phyloP scores from a whole-genome alignment of 1,284 basidiomycete genomes.

The Tilletia horrida region DNA sequence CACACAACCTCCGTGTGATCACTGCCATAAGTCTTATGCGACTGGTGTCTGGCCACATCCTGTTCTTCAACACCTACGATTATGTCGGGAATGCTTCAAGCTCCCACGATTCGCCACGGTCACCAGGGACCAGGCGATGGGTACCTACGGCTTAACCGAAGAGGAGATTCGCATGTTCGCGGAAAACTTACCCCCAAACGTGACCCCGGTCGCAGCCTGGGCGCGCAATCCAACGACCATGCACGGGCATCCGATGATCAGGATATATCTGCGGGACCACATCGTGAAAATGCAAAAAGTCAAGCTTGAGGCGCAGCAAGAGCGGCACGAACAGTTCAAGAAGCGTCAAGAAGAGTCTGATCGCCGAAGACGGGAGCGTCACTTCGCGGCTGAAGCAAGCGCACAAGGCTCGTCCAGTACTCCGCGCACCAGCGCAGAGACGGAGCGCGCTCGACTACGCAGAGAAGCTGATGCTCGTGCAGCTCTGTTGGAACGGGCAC shows the following conservation, averaged over 20 bases:
- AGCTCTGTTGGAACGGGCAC: conserved; percentile 3
- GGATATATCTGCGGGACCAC: conserved; percentile 1
- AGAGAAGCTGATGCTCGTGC: conserved; percentile 13
- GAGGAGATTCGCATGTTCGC: conserved; percentile 4
- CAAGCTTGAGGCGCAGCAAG: conserved; percentile 8
- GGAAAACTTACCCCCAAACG: not conserved
- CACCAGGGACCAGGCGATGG: conserved; percentile 10
- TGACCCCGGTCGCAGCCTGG: not conserved
- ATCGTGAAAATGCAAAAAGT: not conserved
- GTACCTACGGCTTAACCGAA: not conserved
- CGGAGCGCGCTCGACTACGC: not conserved
- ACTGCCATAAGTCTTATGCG: not conserved
- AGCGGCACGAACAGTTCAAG: not conserved
- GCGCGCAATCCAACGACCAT: not conserved
- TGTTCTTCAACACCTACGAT: not conserved
- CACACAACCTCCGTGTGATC: not conserved
- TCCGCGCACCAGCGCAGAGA: not conserved
- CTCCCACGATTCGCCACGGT: not conserved
- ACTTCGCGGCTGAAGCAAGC: not conserved
- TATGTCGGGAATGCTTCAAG: not conserved
- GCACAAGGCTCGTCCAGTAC: not conserved
- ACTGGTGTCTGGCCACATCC: conserved; percentile 7
- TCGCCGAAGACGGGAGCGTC: conserved; percentile 6
- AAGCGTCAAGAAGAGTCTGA: not conserved
- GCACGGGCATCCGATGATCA: not conserved